Conservation (phyloP, 163 green algal species). For the Coccomyxa subellipsoidea region DNA sequence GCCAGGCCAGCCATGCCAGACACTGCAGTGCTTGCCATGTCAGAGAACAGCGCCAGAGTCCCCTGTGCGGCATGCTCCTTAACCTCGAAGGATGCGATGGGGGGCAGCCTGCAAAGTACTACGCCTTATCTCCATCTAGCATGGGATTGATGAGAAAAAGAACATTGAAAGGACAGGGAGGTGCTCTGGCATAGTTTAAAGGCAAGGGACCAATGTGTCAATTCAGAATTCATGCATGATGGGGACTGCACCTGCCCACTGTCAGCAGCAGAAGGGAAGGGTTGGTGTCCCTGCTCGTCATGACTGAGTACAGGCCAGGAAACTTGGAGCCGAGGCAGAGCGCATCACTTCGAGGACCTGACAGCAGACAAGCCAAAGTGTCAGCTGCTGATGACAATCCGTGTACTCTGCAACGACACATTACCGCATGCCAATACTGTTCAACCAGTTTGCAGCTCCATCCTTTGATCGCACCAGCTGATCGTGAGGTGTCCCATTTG, state of each 20-base stretch:
- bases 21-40: constrained; percentile 27
- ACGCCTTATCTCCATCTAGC: too few relatives aligned
- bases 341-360: constrained; percentile 9
- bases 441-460: neutral
- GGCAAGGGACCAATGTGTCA: too few relatives aligned
- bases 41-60: constrained; percentile 31
- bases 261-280: neutral
- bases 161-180: too few relatives aligned
- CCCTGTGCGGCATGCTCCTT: constrained; percentile 24
- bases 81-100: constrained; percentile 29
- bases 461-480: neutral
- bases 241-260: neutral
- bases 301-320: constrained; percentile 19
- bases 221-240: neutral
- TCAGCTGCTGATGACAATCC: too few relatives aligned
- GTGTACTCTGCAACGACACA: neutral
- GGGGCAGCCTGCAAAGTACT: constrained; percentile 11
- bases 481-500: constrained; percentile 27
- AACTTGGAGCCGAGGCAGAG: constrained; percentile 23
- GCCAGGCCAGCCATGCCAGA: constrained; percentile 22
- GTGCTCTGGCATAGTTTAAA: too few relatives aligned
- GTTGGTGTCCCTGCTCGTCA: constrained; percentile 9
- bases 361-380: too few relatives aligned
- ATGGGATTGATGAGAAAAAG: too few relatives aligned
- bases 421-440: neutral